These are phyloP conservation scores for Trichoderma koningiopsis DNA, from an alignment of 2,329 filamentous ascomycete species.

Conservation along the genomic window DNA sequence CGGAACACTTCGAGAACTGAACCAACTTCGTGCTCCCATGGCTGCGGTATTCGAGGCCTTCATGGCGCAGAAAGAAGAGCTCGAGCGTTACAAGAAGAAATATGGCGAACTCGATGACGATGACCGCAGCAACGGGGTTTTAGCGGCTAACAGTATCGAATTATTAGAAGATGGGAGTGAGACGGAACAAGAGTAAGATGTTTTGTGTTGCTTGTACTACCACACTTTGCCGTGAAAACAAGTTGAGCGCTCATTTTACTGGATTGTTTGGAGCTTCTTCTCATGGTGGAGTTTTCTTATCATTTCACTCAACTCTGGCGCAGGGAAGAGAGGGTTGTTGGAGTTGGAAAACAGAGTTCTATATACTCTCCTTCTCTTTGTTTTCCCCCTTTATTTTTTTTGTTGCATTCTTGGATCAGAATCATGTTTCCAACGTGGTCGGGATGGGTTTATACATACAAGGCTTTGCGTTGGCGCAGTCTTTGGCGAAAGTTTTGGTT, in stretches of 20 bases:
- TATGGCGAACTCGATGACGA: constrained; percentile 48
- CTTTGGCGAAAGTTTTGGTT: constrained; percentile 17
- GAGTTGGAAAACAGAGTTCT: background rate
- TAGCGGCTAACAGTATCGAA: constrained; percentile 36
- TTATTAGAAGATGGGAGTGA: constrained; percentile 31
- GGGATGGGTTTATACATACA: constrained; percentile 12
- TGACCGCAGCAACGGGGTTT: constrained; percentile 31
- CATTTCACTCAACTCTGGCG: background rate
- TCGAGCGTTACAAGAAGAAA: constrained; percentile 60
- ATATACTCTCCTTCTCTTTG: background rate
- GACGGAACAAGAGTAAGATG: constrained; percentile 33
- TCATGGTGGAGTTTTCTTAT: background rate
- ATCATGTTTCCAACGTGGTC: constrained; percentile 8
- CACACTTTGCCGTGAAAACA: background rate
- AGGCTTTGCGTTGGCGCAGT: constrained; percentile 19
- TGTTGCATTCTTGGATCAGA: constrained; percentile 18
- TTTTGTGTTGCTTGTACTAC: background rate
- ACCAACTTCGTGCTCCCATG: constrained; percentile 79
- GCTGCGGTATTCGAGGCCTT: constrained; percentile 66
- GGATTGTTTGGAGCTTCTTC: background rate
- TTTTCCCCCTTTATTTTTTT: background rate
- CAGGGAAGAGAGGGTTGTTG: background rate
- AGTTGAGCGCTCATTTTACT: background rate
- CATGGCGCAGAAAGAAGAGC: constrained; percentile 61
- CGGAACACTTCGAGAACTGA: constrained; percentile 61